Base-by-base conservation (phyloP, 1,139 yeast genomes). In the Yueomyces sp. region DNA sequence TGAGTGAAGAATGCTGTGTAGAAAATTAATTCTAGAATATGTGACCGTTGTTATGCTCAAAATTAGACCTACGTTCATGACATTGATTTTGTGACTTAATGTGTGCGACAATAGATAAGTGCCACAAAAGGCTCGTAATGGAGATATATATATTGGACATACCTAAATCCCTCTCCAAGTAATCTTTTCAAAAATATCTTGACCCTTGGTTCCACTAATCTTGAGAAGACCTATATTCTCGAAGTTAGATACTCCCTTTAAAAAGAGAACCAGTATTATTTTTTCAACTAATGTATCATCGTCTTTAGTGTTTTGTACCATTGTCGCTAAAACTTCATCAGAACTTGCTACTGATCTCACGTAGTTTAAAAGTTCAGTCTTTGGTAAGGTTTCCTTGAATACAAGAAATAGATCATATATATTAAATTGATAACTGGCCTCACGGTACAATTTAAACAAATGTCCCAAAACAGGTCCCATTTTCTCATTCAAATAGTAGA, bases 391-490 rank as follows among this genome's bases (percentile, higher is more conserved):
- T 46, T 71, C 75, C 53, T 72, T 75, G 64, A 85, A 87, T 1
- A 89, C 87, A 40, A 69, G 64, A 56, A 73, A 87, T 54, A 82
- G 83, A 54, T 87, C 96, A 60, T 72, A 82, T 41, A 85, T 73
- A 56, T 86, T 87, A 49, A 86, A 72, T 28, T 71, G 66, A 2
- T 79, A 69, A 29, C 86, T 84, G 0, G 96, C 91, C 55, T 87
- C 96, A 48, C 91, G 75, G 59, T 81, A 81, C 26, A 86, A 69
- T 39, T 76, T 72, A 62, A 77, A 87, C 43, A 86, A 59, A 39
- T 73, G 74, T 35, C 76, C 68, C 9, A 81, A 58, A 2, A 72
- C 68, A 38, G 80, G 93, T 46, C 68, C 74, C 45, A 69, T 41
- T 1, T 48, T 37, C 11, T 52, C 46, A 41, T 62, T 59, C 27